Conservation (phyloP, 768 basidiomycete genomes). For the Leccinellum rugosiceps region DNA sequence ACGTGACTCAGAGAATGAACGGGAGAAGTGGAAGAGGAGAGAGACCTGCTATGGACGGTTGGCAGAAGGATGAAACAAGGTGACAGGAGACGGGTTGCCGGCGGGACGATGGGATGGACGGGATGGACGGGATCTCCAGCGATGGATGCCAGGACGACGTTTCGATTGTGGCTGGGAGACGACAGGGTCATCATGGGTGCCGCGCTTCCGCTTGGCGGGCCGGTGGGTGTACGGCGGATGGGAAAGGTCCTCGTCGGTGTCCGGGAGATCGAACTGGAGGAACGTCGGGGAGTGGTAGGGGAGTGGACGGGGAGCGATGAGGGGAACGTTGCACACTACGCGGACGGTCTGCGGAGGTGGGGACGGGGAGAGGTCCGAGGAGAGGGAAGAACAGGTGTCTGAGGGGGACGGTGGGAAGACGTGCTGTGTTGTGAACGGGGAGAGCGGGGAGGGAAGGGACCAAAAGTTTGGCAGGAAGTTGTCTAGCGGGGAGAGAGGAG, state of each 20-base stretch:
- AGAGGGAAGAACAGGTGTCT: conserved; percentile 30
- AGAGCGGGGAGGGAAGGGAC: neutral
- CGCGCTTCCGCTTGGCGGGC: conserved; percentile 54
- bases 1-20: conserved; percentile 17
- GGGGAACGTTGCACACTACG: conserved; percentile 64
- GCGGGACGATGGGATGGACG: conserved; percentile 9
- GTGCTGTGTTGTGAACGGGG: neutral
- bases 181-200: conserved; percentile 10
- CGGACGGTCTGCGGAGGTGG: conserved; percentile 34
- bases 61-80: conserved; percentile 13
- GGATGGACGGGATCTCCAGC: conserved; percentile 16
- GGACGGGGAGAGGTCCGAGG: conserved; percentile 26
- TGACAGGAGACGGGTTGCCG: neutral
- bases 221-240: conserved; percentile 62
- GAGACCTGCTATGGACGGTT: conserved; percentile 4
- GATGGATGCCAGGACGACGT: conserved; percentile 21
- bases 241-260: conserved; percentile 67
- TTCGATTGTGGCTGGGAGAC: conserved; percentile 22
- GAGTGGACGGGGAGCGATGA: conserved; percentile 64
- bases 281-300: conserved; percentile 70
- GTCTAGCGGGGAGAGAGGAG: conserved; percentile 24
- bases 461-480: conserved; percentile 7
- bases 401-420: conserved; percentile 41
- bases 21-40: neutral
- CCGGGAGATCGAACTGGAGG: conserved; percentile 65